These are phyloP conservation scores for Myxozyma mucilagina DNA, from an alignment of 805 yeast genomes.

Conservation along the genomic window DNA sequence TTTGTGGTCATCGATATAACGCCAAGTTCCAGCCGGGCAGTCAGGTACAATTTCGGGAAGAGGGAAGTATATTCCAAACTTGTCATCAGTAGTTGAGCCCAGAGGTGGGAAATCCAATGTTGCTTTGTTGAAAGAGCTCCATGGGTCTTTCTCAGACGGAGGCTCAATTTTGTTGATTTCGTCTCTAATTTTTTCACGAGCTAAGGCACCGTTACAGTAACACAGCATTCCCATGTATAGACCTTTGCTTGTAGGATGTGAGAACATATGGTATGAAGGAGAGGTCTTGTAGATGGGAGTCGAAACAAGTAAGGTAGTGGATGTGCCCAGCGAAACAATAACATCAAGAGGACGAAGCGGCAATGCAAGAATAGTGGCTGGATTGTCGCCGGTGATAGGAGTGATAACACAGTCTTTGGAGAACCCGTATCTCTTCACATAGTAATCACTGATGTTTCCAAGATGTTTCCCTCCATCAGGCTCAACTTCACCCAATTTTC, in stretches of 20 bases:
- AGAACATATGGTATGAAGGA: conserved; percentile 78
- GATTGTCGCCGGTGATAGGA: conserved; percentile 87
- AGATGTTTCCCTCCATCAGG: conserved; percentile 52
- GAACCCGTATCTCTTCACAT: conserved; percentile 65
- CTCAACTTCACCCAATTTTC: conserved; percentile 34
- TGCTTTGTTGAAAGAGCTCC: conserved; percentile 38
- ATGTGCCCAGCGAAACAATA: conserved; percentile 81
- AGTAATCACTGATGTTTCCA: conserved; percentile 61
- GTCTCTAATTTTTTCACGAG: conserved; percentile 76
- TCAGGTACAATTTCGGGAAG: conserved; percentile 90
- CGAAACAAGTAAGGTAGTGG: conserved; percentile 82
- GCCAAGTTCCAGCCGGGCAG: conserved; percentile 60
- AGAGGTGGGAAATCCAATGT: conserved; percentile 25
- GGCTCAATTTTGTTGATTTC: conserved; percentile 52
- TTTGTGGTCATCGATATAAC: conserved; percentile 42
- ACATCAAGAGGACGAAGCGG: conserved; percentile 77
- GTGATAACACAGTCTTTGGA: conserved; percentile 54
- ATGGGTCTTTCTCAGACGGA: conserved; percentile 32
- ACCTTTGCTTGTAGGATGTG: conserved; percentile 75
- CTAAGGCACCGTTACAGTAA: conserved; percentile 86
- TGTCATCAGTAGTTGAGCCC: conserved; percentile 27
- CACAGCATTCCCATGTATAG: conserved; percentile 95
- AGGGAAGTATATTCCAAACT: conserved; percentile 81
- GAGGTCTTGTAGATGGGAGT: conserved; percentile 78
- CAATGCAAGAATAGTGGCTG: conserved; percentile 81